Evolutionary conservation across 495 filamentous ascomycete species (phyloP).

Genomic region (Aspergillus diversus): DNA sequence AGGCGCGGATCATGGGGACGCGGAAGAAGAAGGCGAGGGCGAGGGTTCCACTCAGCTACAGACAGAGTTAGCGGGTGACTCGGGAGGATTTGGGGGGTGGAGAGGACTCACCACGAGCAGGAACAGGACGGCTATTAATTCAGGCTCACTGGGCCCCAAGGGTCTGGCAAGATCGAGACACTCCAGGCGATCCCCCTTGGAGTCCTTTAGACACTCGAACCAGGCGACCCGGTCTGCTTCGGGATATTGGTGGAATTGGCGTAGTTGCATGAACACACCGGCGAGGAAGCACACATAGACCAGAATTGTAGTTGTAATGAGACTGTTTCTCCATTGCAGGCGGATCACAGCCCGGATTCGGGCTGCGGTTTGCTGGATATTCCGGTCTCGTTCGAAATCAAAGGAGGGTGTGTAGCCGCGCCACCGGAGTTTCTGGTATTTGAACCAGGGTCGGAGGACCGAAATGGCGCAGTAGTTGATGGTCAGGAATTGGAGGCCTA

Average conservation of each 20-base stretch:
- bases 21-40: slow-evolving; percentile 11
- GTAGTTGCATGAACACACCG: slow-evolving; percentile 10
- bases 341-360: slow-evolving; percentile 4
- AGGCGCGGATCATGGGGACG: slow-evolving; percentile 1
- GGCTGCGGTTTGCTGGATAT: slow-evolving; percentile 6
- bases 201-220: slow-evolving; percentile 5
- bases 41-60: slow-evolving; percentile 6
- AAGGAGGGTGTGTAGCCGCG: slow-evolving; percentile 5
- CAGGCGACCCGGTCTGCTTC: slow-evolving; percentile 3
- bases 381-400: neutral
- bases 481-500: slow-evolving; percentile 2
- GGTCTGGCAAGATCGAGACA: slow-evolving; percentile 5
- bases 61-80: neutral
- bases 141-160: slow-evolving; percentile 3
- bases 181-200: neutral
- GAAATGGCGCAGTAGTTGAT: neutral
- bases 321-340: slow-evolving; percentile 14
- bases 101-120: neutral
- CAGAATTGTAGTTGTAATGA: neutral
- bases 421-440: neutral
- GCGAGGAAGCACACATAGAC: slow-evolving; percentile 12
- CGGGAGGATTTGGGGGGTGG: neutral
- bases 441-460: slow-evolving; percentile 8
- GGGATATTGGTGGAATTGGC: slow-evolving; percentile 8
- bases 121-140: slow-evolving; percentile 9